phyloP scores from a whole-genome alignment of 2,329 filamentous ascomycete genomes.

The Epichloe sibirici region DNA sequence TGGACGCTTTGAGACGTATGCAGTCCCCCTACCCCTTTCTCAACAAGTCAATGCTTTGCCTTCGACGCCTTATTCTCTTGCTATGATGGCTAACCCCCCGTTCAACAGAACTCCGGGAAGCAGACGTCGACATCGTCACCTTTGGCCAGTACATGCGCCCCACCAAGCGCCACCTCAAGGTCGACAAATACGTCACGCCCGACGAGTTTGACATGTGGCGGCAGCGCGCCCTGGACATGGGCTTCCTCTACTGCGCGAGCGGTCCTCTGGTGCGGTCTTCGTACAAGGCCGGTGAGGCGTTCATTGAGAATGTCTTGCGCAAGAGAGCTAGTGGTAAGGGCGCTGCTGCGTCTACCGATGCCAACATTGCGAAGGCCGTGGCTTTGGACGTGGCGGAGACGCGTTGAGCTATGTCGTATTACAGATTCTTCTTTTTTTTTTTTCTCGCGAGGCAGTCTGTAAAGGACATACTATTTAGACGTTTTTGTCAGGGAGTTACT shows the following conservation, averaged over 20 bases:
- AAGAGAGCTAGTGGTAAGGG: slow-evolving; percentile 50
- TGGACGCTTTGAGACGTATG: slow-evolving; percentile 60
- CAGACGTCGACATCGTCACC: slow-evolving; percentile 84
- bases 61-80: not conserved
- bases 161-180: slow-evolving; percentile 94
- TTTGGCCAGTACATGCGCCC: slow-evolving; percentile 99
- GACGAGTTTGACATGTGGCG: slow-evolving; percentile 87
- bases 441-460: not conserved
- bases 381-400: slow-evolving; percentile 23
- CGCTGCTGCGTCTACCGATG: slow-evolving; percentile 12
- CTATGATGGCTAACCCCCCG: not conserved
- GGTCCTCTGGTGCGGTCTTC: slow-evolving; percentile 87
- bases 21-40: not conserved
- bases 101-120: slow-evolving; percentile 56
- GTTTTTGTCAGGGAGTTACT: not conserved
- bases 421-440: too few species aligned
- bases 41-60: too few species aligned
- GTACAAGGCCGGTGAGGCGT: slow-evolving; percentile 96
- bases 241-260: slow-evolving; percentile 92
- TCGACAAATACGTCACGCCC: slow-evolving; percentile 88
- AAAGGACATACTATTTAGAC: slow-evolving; percentile 7
- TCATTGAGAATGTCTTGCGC: slow-evolving; percentile 95
- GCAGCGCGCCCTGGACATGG: slow-evolving; percentile 80
- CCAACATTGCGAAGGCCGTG: slow-evolving; percentile 26
- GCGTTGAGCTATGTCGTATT: slow-evolving; percentile 3